phyloP scores from a whole-genome alignment of 2,329 filamentous ascomycete genomes.

The Acrocalymma vagum region DNA sequence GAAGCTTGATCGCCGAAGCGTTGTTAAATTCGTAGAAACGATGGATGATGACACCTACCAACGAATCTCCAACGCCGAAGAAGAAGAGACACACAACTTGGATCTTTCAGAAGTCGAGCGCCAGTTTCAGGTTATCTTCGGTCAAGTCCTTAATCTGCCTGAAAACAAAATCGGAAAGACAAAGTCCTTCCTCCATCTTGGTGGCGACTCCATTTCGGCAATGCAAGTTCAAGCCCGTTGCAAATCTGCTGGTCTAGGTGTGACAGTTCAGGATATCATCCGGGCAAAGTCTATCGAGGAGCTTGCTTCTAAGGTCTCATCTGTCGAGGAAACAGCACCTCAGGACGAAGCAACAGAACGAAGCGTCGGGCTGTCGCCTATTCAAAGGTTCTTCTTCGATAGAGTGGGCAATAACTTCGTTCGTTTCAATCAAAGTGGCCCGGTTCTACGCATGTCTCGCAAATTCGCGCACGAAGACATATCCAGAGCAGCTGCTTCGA shows the following conservation, averaged over 20 bases:
- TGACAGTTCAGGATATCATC: constrained; percentile 2
- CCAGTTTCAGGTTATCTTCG: too few species aligned
- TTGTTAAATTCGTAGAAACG: constrained; percentile 22
- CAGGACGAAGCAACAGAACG: constrained; percentile 8
- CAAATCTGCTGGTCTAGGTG: too few species aligned
- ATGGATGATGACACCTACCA: constrained; percentile 22
- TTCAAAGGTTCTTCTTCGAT: constrained; percentile 22
- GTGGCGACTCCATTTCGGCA: too few species aligned
- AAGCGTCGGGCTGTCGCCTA: constrained; percentile 20
- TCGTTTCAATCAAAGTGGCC: constrained; percentile 8
- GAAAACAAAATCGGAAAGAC: too few species aligned
- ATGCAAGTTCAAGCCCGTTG: too few species aligned
- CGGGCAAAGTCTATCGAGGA: background rate
- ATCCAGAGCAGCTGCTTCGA: background rate
- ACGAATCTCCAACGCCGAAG: too few species aligned
- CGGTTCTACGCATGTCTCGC: constrained; percentile 2
- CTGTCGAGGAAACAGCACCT: too few species aligned
- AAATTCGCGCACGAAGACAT: background rate
- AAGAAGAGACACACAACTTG: too few species aligned
- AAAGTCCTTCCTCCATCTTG: too few species aligned
- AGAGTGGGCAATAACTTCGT: too few species aligned
- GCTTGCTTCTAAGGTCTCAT: background rate
- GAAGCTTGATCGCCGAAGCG: constrained; percentile 23
- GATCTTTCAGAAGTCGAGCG: too few species aligned
- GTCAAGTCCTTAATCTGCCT: too few species aligned